Evolutionary conservation across 2,329 filamentous ascomycete species (phyloP).

Genomic region (Colletotrichum navitas): DNA sequence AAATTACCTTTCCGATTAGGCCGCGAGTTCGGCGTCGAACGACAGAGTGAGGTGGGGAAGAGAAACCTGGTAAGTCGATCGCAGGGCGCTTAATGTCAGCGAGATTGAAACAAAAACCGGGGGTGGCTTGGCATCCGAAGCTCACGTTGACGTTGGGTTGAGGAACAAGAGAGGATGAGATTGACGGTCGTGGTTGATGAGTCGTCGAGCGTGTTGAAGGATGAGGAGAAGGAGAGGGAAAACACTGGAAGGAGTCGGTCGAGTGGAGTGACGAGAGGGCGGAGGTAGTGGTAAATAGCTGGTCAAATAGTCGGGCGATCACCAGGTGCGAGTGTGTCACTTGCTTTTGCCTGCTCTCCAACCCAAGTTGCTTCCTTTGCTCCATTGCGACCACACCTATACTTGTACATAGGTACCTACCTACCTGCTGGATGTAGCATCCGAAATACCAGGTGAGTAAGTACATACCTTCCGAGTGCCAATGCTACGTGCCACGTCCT

Average conservation of each 20-base stretch:
- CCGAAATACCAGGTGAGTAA: background rate
- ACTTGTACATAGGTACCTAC: background rate
- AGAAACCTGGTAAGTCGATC: constrained; percentile 8
- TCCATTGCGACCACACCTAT: background rate
- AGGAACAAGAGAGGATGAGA: constrained; percentile 21
- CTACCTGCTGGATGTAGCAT: background rate
- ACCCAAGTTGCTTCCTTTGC: background rate
- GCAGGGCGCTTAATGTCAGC: constrained; percentile 33
- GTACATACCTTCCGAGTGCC: background rate
- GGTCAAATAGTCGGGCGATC: constrained; percentile 22
- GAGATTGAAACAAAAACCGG: constrained; percentile 28
- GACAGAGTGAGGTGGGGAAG: constrained; percentile 27
- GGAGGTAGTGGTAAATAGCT: constrained; percentile 33
- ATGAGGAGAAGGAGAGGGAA: background rate
- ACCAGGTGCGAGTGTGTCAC: background rate
- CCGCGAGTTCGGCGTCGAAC: constrained; percentile 12
- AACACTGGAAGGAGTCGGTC: background rate
- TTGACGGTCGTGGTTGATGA: constrained; percentile 20
- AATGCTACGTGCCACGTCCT: background rate
- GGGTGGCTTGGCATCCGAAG: background rate
- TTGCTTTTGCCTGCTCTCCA: background rate
- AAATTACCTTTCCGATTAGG: constrained; percentile 32
- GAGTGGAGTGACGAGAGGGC: background rate
- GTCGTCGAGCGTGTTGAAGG: constrained; percentile 26
- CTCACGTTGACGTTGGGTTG: constrained; percentile 5